Evolutionary conservation across 2,329 filamentous ascomycete genomes (phyloP).

Genomic region (Arthrobotrys entomopaga): DNA sequence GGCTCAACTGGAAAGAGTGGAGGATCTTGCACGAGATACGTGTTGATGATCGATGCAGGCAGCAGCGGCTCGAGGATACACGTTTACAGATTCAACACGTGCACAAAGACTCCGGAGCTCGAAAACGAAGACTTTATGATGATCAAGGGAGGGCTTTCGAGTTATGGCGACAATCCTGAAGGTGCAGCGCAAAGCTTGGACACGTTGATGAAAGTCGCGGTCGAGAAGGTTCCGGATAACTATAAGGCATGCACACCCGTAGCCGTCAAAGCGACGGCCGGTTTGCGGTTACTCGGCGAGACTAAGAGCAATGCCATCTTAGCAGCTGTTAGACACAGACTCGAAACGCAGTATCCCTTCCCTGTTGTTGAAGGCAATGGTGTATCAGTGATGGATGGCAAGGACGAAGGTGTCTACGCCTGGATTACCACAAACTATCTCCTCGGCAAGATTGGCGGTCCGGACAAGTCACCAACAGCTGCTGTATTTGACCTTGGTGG

Average conservation of each 20-base stretch:
- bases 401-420: constrained; percentile 78
- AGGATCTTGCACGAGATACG: constrained; percentile 68
- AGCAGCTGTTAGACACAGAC: constrained; percentile 80
- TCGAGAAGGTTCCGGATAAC: constrained; percentile 84
- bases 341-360: constrained; percentile 93
- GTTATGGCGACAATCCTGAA: constrained; percentile 85
- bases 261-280: constrained; percentile 97
- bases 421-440: constrained; percentile 99
- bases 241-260: constrained; percentile 92
- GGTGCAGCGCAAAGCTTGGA: constrained; percentile 91
- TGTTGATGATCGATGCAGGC: constrained; percentile 97
- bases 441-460: constrained; percentile 93
- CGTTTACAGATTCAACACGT: constrained; percentile 99
- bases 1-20: constrained; percentile 21
- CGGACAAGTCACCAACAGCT: constrained; percentile 88
- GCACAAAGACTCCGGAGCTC: constrained; percentile 90
- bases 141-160: constrained; percentile 88
- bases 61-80: constrained; percentile 98
- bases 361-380: constrained; percentile 90
- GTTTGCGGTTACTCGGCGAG: constrained; percentile 83
- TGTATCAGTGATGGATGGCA: constrained; percentile 96
- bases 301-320: constrained; percentile 86
- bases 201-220: constrained; percentile 83
- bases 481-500: constrained; percentile 96
- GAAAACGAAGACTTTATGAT: constrained; percentile 93